Percentiles rank a stretch among this genome's conserved stretches.
These are phyloP conservation scores for Rhizopus stolonifer DNA, from an alignment of 371 early-diverging fungal species.

Conservation along the genomic window DNA sequence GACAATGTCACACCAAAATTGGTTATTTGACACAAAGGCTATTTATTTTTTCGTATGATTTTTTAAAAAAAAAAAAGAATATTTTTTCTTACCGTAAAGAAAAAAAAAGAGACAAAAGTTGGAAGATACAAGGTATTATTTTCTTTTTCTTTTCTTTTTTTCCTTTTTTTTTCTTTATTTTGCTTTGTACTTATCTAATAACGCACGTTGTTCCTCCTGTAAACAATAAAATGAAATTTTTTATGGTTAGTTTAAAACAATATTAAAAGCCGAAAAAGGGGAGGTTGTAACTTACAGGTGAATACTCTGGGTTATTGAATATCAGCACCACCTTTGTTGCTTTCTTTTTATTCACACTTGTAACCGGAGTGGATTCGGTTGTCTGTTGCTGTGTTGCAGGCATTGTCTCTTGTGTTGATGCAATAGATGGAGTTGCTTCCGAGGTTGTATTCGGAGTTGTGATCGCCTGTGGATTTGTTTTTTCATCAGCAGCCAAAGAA, in stretches of 20 bases:
- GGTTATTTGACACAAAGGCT: neutral
- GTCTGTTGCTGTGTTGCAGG: slow-evolving; percentile 66
- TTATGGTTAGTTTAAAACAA: neutral
- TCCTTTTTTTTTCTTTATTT: neutral
- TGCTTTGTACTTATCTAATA: slow-evolving; percentile 20
- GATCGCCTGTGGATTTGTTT: neutral
- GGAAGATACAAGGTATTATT: too few species aligned
- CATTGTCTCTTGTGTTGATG: slow-evolving; percentile 7
- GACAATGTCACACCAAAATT: neutral
- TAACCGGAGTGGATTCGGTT: slow-evolving; percentile 17
- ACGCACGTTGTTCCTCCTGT: slow-evolving; percentile 33
- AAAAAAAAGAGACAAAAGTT: neutral
- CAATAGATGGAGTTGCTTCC: neutral
- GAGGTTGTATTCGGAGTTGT: slow-evolving; percentile 1
- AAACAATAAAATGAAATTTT: neutral
- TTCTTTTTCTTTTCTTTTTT: too few species aligned
- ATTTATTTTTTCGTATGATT: neutral
- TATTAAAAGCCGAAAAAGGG: neutral
- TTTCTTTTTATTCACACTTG: slow-evolving; percentile 32
- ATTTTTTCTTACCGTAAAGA: neutral
- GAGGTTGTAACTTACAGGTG: slow-evolving; percentile 33
- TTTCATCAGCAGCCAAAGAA: neutral
- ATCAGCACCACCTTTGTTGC: slow-evolving; percentile 39
- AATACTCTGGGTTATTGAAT: slow-evolving; percentile 39
- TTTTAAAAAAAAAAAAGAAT: neutral